Evolutionary conservation across 2,329 filamentous ascomycete species (phyloP).

Genomic region (Nemania bipapillata): DNA sequence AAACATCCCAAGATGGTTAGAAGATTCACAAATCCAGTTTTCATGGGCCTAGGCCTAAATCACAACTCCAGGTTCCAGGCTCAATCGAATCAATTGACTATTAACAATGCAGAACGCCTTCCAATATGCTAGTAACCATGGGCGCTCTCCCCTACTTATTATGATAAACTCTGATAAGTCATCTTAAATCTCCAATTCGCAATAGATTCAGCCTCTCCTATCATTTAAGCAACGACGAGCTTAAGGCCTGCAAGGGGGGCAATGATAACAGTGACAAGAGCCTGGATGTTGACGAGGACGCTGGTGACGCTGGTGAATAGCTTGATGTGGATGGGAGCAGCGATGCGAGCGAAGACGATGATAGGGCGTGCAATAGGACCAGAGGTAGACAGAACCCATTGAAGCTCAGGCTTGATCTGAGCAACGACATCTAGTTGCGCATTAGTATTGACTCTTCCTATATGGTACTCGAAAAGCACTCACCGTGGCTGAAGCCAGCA

Average conservation of each 20-base stretch:
- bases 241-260: neutral
- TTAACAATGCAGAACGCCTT: slow-evolving; percentile 17
- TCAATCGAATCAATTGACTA: slow-evolving; percentile 25
- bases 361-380: slow-evolving; percentile 44
- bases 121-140: neutral
- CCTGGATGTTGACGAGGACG: slow-evolving; percentile 23
- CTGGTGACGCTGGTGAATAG: slow-evolving; percentile 38
- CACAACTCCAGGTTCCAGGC: neutral
- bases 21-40: no score
- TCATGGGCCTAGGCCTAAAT: no score
- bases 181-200: neutral
- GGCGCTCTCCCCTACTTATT: neutral
- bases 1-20: no score
- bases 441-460: neutral
- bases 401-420: slow-evolving; percentile 46
- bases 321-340: slow-evolving; percentile 39
- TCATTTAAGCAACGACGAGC: slow-evolving; percentile 26
- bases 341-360: slow-evolving; percentile 40
- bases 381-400: slow-evolving; percentile 43
- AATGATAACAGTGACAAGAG: slow-evolving; percentile 23
- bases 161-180: neutral
- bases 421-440: slow-evolving; percentile 41
- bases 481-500: slow-evolving; percentile 39
- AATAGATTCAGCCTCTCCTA: neutral
- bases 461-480: neutral